A percentile compares a stretch with the other conserved stretches of the same genome.
These are phyloP conservation scores for Amaranthus hypochondriacus DNA, from an alignment of 148 eudicot genomes.

Conservation along the genomic window DNA sequence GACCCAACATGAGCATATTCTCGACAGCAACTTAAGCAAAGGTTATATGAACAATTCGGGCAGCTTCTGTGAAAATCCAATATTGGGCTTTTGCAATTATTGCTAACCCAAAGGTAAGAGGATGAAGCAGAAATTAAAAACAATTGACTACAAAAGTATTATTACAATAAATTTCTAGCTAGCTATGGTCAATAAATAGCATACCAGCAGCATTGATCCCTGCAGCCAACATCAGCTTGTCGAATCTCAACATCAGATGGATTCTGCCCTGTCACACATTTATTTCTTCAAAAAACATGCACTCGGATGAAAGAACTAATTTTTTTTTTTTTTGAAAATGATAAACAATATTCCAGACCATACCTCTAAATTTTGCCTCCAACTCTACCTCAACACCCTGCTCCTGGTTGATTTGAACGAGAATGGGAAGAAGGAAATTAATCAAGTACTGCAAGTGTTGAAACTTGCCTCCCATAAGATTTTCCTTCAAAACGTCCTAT, in stretches of 20 bases:
- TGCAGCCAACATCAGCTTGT: slow-evolving; percentile 47
- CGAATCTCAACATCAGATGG: slow-evolving; percentile 51
- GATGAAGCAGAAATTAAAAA: slow-evolving; percentile 16
- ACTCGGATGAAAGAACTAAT: not conserved
- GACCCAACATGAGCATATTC: slow-evolving; percentile 38
- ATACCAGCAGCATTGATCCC: slow-evolving; percentile 59
- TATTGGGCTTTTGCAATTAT: slow-evolving; percentile 65
- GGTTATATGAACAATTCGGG: slow-evolving; percentile 67
- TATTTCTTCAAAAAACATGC: slow-evolving; percentile 17
- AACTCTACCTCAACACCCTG: slow-evolving; percentile 54
- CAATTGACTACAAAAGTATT: not conserved
- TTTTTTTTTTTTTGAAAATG: not conserved
- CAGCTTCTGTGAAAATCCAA: slow-evolving; percentile 87
- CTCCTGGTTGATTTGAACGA: slow-evolving; percentile 52
- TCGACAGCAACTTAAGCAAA: slow-evolving; percentile 74
- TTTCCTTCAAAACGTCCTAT: slow-evolving; percentile 38
- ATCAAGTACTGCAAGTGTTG: slow-evolving; percentile 59
- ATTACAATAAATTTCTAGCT: not conserved
- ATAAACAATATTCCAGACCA: not conserved
- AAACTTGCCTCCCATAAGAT: slow-evolving; percentile 35
- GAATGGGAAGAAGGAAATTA: slow-evolving; percentile 63
- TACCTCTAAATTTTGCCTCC: slow-evolving; percentile 75
- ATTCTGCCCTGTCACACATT: slow-evolving; percentile 46
- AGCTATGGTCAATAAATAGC: slow-evolving; percentile 14
- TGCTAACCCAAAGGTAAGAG: slow-evolving; percentile 45